Evolutionary conservation across 2,329 filamentous ascomycete species (phyloP).

Genomic region (Penicillium sp.): DNA sequence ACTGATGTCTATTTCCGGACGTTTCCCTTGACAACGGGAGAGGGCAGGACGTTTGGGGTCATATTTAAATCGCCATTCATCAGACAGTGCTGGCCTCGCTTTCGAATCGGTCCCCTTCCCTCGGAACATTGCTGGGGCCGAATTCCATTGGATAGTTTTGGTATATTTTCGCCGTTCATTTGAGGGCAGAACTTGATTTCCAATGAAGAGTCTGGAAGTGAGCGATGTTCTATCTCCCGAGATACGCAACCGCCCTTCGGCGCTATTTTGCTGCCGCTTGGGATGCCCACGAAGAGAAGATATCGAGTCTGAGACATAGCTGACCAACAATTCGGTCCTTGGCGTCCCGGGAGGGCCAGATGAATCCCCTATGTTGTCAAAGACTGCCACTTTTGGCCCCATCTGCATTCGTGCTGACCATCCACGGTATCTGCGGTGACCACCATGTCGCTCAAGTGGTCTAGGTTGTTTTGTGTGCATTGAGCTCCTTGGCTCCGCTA

Average conservation of each 20-base stretch:
- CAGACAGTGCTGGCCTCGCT: background rate
- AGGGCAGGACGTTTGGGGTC: background rate
- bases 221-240: background rate
- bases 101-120: background rate
- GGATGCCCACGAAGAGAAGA: background rate
- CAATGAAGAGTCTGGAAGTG: background rate
- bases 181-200: background rate
- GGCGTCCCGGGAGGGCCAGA: constrained; percentile 41
- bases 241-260: background rate
- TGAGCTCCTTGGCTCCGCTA: background rate
- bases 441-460: background rate
- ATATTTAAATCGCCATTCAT: constrained; percentile 3
- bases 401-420: constrained; percentile 43
- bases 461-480: background rate
- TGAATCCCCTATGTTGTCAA: constrained; percentile 20
- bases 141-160: constrained; percentile 7
- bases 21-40: background rate
- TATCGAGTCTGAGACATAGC: constrained; percentile 16
- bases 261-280: background rate
- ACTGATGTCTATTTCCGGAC: background rate
- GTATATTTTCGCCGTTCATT: background rate
- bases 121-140: constrained; percentile 2
- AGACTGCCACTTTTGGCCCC: constrained; percentile 18
- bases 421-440: constrained; percentile 32
- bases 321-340: constrained; percentile 28